Base-by-base conservation (phyloP, 148 eudicot species). In the Persicaria tinctoria region DNA sequence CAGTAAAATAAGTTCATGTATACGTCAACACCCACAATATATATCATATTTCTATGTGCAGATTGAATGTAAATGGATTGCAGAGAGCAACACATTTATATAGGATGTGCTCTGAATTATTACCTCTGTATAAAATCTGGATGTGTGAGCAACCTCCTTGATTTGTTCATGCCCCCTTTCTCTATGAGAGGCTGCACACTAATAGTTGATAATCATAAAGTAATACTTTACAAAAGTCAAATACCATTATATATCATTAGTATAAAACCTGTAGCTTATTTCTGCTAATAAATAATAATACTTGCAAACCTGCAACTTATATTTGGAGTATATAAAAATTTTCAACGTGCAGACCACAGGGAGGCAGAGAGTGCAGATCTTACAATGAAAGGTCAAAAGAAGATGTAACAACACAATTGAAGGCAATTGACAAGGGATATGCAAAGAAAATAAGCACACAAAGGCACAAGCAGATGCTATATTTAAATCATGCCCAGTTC, bases 171-270 rank as follows among this genome's bases (percentile, higher is more conserved):
- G 41, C 48, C 48, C 70, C 44, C 70, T 66, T 66, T 14, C 44
- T 41, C 20, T 20, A 66, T 38, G 69, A 66, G 17, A 44, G 68
- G 68, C 68, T 60, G 68, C 14, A 60, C 70, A 66, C 70, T 44
- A 41, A 66, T 13, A 14, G 5, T 66, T 44, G 41, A 64, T 66
- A 23, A 23, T 23, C 27, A 23, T 23, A 66, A 66, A 14, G 44
- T 66, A 66, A 66, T 17, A 66, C 70, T 48, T 66, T 66, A 18
- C 70, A 66, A 66, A n/a, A 66, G 70, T 41, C 70, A 66, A 66
- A 57, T 3, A 41, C 70, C 41, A 5, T 38, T 12, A 47, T 11
- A 13, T 32, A 66, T 32, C 41, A 32, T 38, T 41, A 38, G 46
- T 32, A 63, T 5, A 9, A 50, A 50, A 50, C 12, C 9, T 50